These are phyloP conservation scores for Pilatotrama ljubarskyi DNA, from an alignment of 768 basidiomycete species.

Conservation along the genomic window DNA sequence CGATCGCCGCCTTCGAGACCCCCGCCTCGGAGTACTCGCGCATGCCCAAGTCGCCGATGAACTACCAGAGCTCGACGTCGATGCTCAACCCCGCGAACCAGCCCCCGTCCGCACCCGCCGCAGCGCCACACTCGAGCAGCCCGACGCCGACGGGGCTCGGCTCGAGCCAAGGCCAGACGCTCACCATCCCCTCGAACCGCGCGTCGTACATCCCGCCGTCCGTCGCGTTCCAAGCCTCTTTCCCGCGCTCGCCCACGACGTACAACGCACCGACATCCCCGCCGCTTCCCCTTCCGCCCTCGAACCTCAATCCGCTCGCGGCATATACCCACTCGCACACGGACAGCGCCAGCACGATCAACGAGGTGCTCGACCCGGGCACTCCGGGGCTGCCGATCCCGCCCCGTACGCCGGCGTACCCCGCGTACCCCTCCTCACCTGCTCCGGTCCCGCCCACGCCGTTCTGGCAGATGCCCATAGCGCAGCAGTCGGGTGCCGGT, in stretches of 20 bases:
- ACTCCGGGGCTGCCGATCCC: conserved; percentile 4
- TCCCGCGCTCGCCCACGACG: conserved; percentile 51
- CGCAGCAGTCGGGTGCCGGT: conserved; percentile 45
- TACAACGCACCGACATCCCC: conserved; percentile 41
- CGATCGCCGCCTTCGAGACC: conserved; percentile 40
- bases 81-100: conserved; percentile 33
- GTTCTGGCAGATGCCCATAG: conserved; percentile 55
- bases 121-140: conserved; percentile 4
- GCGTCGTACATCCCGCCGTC: conserved; percentile 37
- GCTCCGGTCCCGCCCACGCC: conserved; percentile 48
- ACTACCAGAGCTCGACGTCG: conserved; percentile 32
- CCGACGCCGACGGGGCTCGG: conserved; percentile 16
- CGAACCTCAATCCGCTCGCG: conserved; percentile 21
- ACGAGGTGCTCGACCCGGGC: conserved; percentile 20
- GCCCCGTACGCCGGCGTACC: conserved; percentile 59
- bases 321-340: conserved; percentile 12
- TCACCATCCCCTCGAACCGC: conserved; percentile 10
- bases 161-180: conserved; percentile 13
- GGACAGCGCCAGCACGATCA: conserved; percentile 23
- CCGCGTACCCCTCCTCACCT: conserved; percentile 64
- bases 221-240: conserved; percentile 35
- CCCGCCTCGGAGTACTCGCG: conserved; percentile 29
- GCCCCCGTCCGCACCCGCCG: conserved; percentile 19
- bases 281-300: conserved; percentile 33
- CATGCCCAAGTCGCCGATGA: conserved; percentile 30